Evolutionary conservation across 2,329 filamentous ascomycete species (phyloP), one percentile per base, ranked within the genome.

Genomic region (Pseudogymnoascus sp.): DNA sequence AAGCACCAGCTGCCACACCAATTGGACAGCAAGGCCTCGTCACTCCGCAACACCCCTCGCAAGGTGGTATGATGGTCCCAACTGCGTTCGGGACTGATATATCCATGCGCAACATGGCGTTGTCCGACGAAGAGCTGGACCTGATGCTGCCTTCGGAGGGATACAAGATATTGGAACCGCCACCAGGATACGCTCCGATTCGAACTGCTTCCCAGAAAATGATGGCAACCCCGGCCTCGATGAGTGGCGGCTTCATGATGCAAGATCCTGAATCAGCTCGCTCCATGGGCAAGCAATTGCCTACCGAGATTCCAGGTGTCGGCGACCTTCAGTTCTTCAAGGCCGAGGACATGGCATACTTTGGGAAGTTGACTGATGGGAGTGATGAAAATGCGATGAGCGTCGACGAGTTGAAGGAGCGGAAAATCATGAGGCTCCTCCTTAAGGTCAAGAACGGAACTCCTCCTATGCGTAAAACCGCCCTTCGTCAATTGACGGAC

Each of bases 371-470:
- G 39, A 93, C 96, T 20, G 94, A 99, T 71, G 92, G 90, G 37
- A 89, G 88, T 25, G 92, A 97, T 68, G 94, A 99, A 76, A 95
- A 93, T 68, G 82, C 86, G 20, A 84, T 99, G 76, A 92, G 87
- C 18, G 92, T 99, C 8, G 94, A 99, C 57, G 93, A 99, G 70
- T 78, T 99, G 59, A 97, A 99, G 76, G 93, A 99, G 76, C 85
- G 94, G 64, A 99, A 99, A 77, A 99, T 99, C 71, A 97, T 99
- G 94, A 84, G 94, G 67, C 78, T 99, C 61, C 80, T 99, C 50
- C 82, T 99, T 61, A 99, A 99, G 77, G 93, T 99, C 80, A 99
- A 99, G 83, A 99, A 99, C 73, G 94, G 94, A 70, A 97, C 94
- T 39, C 94, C 94, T 25, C 93, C 94, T 0, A 97, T 97, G 94